Base-by-base conservation (phyloP, 345 rosid genomes). In the Hibiscus tridactylites region DNA sequence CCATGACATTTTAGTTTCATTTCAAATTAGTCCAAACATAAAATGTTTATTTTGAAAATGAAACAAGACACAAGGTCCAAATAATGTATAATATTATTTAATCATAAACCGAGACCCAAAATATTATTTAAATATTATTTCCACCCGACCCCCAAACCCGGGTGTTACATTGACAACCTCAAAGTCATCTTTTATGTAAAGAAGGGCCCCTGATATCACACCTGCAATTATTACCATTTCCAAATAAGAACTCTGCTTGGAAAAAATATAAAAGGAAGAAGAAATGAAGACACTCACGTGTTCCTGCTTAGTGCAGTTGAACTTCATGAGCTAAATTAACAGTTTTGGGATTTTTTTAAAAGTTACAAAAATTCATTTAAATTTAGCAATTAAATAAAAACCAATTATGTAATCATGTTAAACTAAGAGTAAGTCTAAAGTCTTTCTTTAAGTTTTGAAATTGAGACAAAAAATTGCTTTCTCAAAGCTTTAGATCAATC, bases 171-270 rank as follows among this genome's bases (percentile, higher is more conserved):
- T 86, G 58, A 95, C 97, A 3, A 74, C 87, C 78, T 85, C 88
- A 61, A 95, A 95, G 28, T 92, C 99, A 86, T 92, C 99, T 73
- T 90, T 92, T 61, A 95, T 92, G 66, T 95, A 95, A 81, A 95
- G 76, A 74, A 95, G 97, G 12, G 99, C 97, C 73, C 96, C 99
- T 1, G 99, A 95, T 49, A 95, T 95, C 42, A 91, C 99, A 82
- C 97, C 99, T 95, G 83, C 75, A 79, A 54, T 15, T 9, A 58
- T 29, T 13, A 53, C 24, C 37, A 71, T 10, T 49, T 70, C 16
- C 71, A 42, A 39, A 59, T 54, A 16, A 73, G 42, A 73, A 65
- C 29, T 26, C 19, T 44, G 10, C 47, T 44, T 44, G 47, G 13
- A 0, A 44, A 44, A 9, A 9, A 44, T 42, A 13, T 10, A 10